These are phyloP conservation scores for Citrus sp. DNA, from an alignment of 345 rosid genomes.

Conservation along the genomic window DNA sequence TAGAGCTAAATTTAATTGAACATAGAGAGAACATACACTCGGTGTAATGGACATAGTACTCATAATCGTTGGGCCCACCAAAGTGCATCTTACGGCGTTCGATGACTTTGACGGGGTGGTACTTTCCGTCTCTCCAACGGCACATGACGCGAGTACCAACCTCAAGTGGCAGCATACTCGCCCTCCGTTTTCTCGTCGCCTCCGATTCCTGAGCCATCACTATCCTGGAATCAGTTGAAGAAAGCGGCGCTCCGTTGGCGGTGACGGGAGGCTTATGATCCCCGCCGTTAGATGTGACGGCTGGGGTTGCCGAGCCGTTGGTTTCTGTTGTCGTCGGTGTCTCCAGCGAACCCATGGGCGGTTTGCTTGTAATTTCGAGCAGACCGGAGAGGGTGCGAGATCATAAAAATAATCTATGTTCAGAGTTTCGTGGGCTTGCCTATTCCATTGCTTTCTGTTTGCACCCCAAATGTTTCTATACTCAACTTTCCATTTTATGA, in stretches of 20 bases:
- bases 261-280: slow-evolving; percentile 29
- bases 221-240: slow-evolving; percentile 14
- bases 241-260: slow-evolving; percentile 23
- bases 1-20: slow-evolving; percentile 14
- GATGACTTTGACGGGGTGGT: slow-evolving; percentile 93
- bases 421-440: not conserved
- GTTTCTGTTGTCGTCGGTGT: slow-evolving; percentile 40
- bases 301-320: slow-evolving; percentile 32
- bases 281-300: slow-evolving; percentile 27
- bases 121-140: slow-evolving; percentile 95
- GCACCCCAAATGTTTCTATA: not conserved
- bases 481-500: not conserved
- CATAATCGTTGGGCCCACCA: slow-evolving; percentile 67
- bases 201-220: slow-evolving; percentile 44
- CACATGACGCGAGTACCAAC: slow-evolving; percentile 97
- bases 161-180: slow-evolving; percentile 71
- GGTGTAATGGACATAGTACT: slow-evolving; percentile 95
- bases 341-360: slow-evolving; percentile 73
- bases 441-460: not conserved
- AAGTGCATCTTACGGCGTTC: slow-evolving; percentile 68
- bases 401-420: not conserved
- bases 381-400: slow-evolving; percentile 18
- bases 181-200: slow-evolving; percentile 54
- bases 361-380: not conserved
- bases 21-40: slow-evolving; percentile 59